Base-by-base conservation (phyloP, 2,329 filamentous ascomycete species). In the Pezicula carpinea region DNA sequence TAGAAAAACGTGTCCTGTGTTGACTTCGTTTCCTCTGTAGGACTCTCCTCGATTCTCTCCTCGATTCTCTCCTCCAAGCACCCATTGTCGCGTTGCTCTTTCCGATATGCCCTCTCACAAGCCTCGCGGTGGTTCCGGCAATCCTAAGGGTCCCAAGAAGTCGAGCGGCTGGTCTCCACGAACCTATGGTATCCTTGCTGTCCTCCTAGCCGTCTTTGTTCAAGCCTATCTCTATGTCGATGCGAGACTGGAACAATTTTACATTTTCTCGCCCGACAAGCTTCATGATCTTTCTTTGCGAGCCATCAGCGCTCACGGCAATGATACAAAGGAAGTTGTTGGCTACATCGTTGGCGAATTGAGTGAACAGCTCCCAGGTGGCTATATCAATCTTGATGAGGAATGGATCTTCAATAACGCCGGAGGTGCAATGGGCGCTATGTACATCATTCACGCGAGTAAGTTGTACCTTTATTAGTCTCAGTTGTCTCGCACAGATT, bases 371-470 rank as follows among this genome's bases (percentile, higher is more conserved):
- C 51, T 70, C 32, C 61, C 59, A 29, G 60, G 59, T 23, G 65
- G 68, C 38, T 70, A 88, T 66, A 62, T 92, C 62, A 89, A 86
- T 69, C 64, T 79, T 46, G 71, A 85, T 49, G 81, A 92, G 69
- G 85, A 92, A 67, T 95, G 89, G 89, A 76, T 95, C 39, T 92
- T 95, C 61, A 95, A 95, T 75, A 95, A 95, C 62, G 89, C 89
- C 43, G 89, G 89, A 44, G 89, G 89, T 53, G 89, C 89, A 44
- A 95, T 95, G 89, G 89, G 89, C 47, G 87, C 79, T 61, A 93
- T 95, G 89, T 90, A 89, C 66, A 83, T 95, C 55, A 84, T 95
- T 59, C 89, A 95, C 64, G 87, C 89, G 50, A 91, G 85, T 86
- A 67, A 65, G 81, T 73, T 13, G 13, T 23, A 35, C 26, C 26